Evolutionary conservation across 192 early-diverging fungal species (phyloP).

Genomic region (Coemansia sp.): DNA sequence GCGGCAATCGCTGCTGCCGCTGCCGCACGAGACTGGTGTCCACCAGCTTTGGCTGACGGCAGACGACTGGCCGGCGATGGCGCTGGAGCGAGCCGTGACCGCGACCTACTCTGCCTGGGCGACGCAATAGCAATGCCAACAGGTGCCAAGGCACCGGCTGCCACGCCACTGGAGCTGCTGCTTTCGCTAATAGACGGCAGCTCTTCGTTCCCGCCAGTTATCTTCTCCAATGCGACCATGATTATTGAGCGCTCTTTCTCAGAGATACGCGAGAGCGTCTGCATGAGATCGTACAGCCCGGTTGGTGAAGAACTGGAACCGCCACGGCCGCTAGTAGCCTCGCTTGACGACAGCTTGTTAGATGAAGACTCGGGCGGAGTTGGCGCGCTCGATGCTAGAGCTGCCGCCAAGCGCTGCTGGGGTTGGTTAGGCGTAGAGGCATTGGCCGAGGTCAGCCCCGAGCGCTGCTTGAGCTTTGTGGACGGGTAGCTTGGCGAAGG

Average conservation of each 20-base stretch:
- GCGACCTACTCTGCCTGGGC: slow-evolving; percentile 12
- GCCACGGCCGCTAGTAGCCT: background rate
- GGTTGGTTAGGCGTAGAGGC: slow-evolving; percentile 13
- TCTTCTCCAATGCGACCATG: slow-evolving; percentile 38
- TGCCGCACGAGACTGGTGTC: slow-evolving; percentile 16
- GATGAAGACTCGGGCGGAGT: slow-evolving; percentile 10
- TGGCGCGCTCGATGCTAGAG: background rate
- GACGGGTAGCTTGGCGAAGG: slow-evolving; percentile 29
- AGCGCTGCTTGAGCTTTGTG: slow-evolving; percentile 30
- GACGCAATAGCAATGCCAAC: slow-evolving; percentile 3
- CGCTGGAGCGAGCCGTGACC: slow-evolving; percentile 12
- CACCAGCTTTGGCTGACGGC: background rate
- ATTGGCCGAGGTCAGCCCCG: slow-evolving; percentile 9
- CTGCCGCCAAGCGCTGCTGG: slow-evolving; percentile 6
- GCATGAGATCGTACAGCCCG: slow-evolving; percentile 38
- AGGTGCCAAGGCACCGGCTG: background rate
- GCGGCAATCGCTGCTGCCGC: slow-evolving; percentile 36
- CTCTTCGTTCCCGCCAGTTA: slow-evolving; percentile 17
- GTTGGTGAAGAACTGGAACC: slow-evolving; percentile 4
- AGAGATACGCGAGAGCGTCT: slow-evolving; percentile 40
- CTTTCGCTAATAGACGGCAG: slow-evolving; percentile 9
- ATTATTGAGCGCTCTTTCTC: slow-evolving; percentile 43
- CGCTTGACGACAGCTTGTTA: slow-evolving; percentile 15
- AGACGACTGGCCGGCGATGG: slow-evolving; percentile 11
- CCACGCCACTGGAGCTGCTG: slow-evolving; percentile 3